Base-by-base conservation (phyloP, 768 basidiomycete species). In the Pleurotus giganteus region DNA sequence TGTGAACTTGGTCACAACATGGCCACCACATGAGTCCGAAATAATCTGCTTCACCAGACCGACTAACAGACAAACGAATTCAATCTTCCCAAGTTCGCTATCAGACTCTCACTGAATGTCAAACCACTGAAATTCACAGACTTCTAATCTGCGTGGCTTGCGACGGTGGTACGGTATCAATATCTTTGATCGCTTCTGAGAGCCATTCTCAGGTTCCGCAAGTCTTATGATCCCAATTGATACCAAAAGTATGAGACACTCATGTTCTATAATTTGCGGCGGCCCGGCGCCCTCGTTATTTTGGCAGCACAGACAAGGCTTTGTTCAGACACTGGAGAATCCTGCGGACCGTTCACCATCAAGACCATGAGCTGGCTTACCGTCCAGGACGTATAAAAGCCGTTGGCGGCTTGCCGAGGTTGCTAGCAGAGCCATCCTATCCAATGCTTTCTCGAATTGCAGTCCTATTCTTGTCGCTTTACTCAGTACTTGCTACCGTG, bases 401-500 rank as follows among this genome's bases (percentile, higher is more conserved):
- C 31, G 6, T 32, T 32, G 19, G 39, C 9, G 19, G 19, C 13
- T 15, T 17, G 34, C 34, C 34, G n/a, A n/a, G n/a, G n/a, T n/a
- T n/a, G n/a, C 19, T 19, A 41, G 39, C 13, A 41, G 12, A 41
- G 39, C 19, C 34, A 24, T 11, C 23, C 23, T 9, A 46, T 28
- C 13, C 17, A n/a, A 47, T 51, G 49, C 24, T 51, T 7, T 34
- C 49, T 37, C 49, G 13, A 28, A 23, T 51, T 26, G 12, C 24
- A 37, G 19, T 3, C 17, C 15, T 51, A 15, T 26, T 51, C 9
- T 4, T 39, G 12, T 37, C 37, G 15, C 15, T 37, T 23, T 17
- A 21, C 19, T 29, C 49, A 13, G 17, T n/a, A 2, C 23, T 51
- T 21, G 49, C 55, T 24, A 32, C 49, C 12, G 50, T 56, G 46